Evolutionary conservation across 352 stramenopile genomes (phyloP).

Genomic region (Phytophthora rubi): DNA sequence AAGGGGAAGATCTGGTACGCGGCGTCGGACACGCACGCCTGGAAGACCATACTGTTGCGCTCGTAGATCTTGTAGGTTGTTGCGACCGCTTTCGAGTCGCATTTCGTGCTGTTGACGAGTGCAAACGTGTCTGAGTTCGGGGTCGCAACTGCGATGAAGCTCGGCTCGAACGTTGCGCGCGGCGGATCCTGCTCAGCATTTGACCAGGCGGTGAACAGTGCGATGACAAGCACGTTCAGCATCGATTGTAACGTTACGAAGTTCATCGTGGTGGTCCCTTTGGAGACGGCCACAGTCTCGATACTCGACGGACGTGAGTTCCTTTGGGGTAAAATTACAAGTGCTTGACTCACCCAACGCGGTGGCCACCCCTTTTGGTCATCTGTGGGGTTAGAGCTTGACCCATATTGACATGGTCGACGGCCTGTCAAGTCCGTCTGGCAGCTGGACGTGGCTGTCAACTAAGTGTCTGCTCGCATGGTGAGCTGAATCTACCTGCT

Average conservation of each 20-base stretch:
- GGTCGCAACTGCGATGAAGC: slow-evolving; percentile 31
- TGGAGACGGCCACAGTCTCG: background rate
- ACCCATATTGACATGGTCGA: slow-evolving; percentile 21
- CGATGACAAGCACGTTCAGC: slow-evolving; percentile 12
- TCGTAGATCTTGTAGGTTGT: slow-evolving; percentile 50
- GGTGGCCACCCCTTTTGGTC: background rate
- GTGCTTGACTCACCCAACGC: background rate
- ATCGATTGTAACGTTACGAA: slow-evolving; percentile 6
- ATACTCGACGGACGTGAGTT: background rate
- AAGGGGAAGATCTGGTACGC: slow-evolving; percentile 62
- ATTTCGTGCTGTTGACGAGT: slow-evolving; percentile 41
- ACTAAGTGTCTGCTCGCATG: slow-evolving; percentile 2
- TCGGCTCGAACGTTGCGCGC: slow-evolving; percentile 24
- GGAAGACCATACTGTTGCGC: slow-evolving; percentile 53
- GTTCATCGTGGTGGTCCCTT: slow-evolving; percentile 20
- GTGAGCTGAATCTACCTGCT: background rate
- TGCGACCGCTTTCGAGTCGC: slow-evolving; percentile 34
- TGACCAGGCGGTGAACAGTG: background rate
- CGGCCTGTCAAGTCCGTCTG: slow-evolving; percentile 10
- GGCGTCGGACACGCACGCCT: slow-evolving; percentile 47
- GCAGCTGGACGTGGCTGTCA: slow-evolving; percentile 4
- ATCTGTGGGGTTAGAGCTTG: background rate
- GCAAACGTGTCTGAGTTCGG: slow-evolving; percentile 40
- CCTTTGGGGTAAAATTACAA: slow-evolving; percentile 13
- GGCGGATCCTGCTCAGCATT: slow-evolving; percentile 3